Conservation (phyloP, 2,329 filamentous ascomycete species). For the Penicillium nordicum region DNA sequence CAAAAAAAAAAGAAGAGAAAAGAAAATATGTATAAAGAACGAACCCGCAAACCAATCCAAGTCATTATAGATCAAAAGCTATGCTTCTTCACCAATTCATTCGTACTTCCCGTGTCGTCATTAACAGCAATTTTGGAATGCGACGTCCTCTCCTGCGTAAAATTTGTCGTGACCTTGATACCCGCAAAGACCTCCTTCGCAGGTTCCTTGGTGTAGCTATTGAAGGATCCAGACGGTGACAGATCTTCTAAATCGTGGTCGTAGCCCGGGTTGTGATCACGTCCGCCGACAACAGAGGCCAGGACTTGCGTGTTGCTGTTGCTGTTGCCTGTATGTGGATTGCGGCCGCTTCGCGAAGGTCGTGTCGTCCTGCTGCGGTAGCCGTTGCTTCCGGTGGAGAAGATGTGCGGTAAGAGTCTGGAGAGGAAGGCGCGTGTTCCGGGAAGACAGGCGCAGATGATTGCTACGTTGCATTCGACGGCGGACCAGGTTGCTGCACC, state of each 20-base stretch:
- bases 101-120: slow-evolving; percentile 25
- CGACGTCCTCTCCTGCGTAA: slow-evolving; percentile 22
- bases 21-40: not conserved
- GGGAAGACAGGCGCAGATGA: slow-evolving; percentile 42
- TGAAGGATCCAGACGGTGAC: slow-evolving; percentile 5
- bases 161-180: slow-evolving; percentile 31
- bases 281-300: slow-evolving; percentile 22
- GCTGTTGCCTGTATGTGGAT: slow-evolving; percentile 12
- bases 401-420: slow-evolving; percentile 26
- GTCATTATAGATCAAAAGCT: slow-evolving; percentile 11
- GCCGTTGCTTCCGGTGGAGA: slow-evolving; percentile 26
- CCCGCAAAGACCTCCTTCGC: slow-evolving; percentile 10
- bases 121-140: not conserved
- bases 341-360: slow-evolving; percentile 15
- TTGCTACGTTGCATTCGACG: slow-evolving; percentile 42
- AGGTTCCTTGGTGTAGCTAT: slow-evolving; percentile 1
- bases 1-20: not conserved
- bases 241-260: slow-evolving; percentile 20
- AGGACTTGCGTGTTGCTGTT: slow-evolving; percentile 18
- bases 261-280: slow-evolving; percentile 6
- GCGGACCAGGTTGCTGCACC: slow-evolving; percentile 45
- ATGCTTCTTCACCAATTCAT: slow-evolving; percentile 20
- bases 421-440: slow-evolving; percentile 29
- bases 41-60: not conserved
- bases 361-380: slow-evolving; percentile 23